phyloP scores from a whole-genome alignment of 352 stramenopile species.

The Globisporangium mamillatum region DNA sequence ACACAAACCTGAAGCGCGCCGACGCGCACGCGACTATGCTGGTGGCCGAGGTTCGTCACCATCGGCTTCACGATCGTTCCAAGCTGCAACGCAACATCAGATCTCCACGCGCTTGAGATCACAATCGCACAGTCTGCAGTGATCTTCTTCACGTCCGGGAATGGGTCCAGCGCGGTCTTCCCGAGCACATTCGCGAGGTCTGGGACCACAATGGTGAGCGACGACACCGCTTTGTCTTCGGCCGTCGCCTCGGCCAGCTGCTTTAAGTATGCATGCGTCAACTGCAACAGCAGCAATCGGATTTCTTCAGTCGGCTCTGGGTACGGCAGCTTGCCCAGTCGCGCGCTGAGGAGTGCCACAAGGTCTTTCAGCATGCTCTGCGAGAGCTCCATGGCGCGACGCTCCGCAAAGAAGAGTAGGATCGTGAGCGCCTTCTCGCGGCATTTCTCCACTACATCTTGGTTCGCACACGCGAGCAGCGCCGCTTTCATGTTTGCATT shows the following conservation, averaged over 20 bases:
- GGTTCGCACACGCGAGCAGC: conserved; percentile 45
- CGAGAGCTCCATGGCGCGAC: conserved; percentile 41
- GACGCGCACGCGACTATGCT: conserved; percentile 81
- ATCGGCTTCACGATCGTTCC: conserved; percentile 64
- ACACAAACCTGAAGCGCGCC: conserved; percentile 50
- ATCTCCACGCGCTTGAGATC: conserved; percentile 48
- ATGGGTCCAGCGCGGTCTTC: conserved; percentile 70
- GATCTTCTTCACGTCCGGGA: conserved; percentile 81
- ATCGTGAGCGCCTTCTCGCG: conserved; percentile 64
- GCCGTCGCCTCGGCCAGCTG: conserved; percentile 27
- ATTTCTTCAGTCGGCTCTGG: conserved; percentile 82
- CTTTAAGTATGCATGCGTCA: conserved; percentile 51
- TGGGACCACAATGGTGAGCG: conserved; percentile 55
- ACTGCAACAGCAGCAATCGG: conserved; percentile 63
- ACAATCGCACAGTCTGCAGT: conserved; percentile 59
- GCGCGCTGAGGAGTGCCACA: conserved; percentile 39
- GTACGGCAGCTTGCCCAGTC: conserved; percentile 77
- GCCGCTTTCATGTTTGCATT: conserved; percentile 39
- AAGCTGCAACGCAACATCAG: conserved; percentile 63
- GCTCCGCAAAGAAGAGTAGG: conserved; percentile 56
- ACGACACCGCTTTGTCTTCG: conserved; percentile 16
- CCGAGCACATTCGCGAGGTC: conserved; percentile 68
- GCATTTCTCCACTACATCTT: conserved; percentile 73
- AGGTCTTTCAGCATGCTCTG: conserved; percentile 42
- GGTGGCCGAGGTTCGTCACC: conserved; percentile 68